Percentiles rank a stretch among this genome's conserved stretches.
Conservation (phyloP, 441 rosid genomes). For the Melastoma candidum region DNA sequence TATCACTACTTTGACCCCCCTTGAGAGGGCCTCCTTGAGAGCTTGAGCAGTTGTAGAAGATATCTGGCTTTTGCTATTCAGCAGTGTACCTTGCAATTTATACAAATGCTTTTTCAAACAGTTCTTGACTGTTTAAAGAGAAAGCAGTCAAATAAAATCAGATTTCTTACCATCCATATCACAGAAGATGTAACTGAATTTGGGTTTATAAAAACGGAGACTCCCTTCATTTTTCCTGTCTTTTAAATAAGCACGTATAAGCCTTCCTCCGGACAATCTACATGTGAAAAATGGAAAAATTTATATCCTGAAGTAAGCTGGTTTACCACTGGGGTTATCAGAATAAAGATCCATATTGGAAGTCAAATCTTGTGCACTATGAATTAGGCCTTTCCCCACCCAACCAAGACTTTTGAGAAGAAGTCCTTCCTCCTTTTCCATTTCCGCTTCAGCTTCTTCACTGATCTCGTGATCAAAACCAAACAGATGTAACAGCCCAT, state of each 20-base stretch:
- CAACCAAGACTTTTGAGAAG: constrained; percentile 76
- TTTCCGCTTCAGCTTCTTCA: constrained; percentile 87
- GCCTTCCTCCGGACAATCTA: constrained; percentile 20
- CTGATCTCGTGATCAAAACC: constrained; percentile 95
- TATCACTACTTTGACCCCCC: constrained; percentile 82
- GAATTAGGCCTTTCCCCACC: constrained; percentile 91
- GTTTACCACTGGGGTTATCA: constrained; percentile 55
- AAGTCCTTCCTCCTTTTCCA: constrained; percentile 80
- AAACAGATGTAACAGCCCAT: constrained; percentile 80
- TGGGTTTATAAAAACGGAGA: constrained; percentile 77
- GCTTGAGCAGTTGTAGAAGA: constrained; percentile 60
- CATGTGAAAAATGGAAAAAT: not conserved
- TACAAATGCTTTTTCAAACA: constrained; percentile 3
- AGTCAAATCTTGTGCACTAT: constrained; percentile 60
- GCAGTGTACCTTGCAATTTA: constrained; percentile 54
- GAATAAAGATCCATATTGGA: constrained; percentile 20
- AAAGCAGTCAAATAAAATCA: constrained; percentile 13
- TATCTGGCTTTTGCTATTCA: constrained; percentile 69
- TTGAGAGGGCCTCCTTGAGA: constrained; percentile 68
- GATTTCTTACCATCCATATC: constrained; percentile 88
- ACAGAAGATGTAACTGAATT: constrained; percentile 87
- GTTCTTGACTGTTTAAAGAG: not conserved
- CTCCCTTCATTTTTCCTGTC: constrained; percentile 86
- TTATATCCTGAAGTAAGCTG: constrained; percentile 1
- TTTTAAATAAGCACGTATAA: constrained; percentile 38